Conservation (phyloP, 768 basidiomycete genomes). For the Trametes cinnabarina region DNA sequence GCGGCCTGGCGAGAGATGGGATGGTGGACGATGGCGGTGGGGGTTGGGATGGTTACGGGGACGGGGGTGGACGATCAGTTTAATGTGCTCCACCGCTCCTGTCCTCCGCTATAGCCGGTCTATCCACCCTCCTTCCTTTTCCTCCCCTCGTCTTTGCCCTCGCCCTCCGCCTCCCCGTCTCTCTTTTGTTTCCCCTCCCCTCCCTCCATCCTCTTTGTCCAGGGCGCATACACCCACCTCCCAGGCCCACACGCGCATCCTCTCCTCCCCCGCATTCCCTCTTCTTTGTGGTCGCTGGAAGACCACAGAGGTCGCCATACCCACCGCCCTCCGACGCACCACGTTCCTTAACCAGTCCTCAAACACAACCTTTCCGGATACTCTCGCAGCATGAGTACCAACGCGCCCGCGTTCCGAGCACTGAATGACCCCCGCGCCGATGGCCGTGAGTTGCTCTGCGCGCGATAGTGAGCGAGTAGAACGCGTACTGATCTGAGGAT, state of each 20-base stretch:
- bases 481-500: not conserved
- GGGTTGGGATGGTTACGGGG: slow-evolving; percentile 13
- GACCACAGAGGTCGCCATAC: slow-evolving; percentile 15
- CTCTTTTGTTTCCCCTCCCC: slow-evolving; percentile 2
- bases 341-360: slow-evolving; percentile 10
- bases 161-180: not conserved
- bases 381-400: not conserved
- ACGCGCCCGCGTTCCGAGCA: not conserved
- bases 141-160: slow-evolving; percentile 6
- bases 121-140: not conserved
- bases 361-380: not conserved
- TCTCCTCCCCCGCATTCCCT: not conserved
- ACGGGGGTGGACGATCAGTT: slow-evolving; percentile 6
- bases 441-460: not conserved
- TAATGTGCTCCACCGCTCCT: not conserved
- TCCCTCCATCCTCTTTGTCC: slow-evolving; percentile 5
- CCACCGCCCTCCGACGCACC: slow-evolving; percentile 1
- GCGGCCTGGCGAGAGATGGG: no score
- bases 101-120: not conserved
- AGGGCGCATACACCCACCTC: not conserved
- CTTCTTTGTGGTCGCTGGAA: slow-evolving; percentile 23
- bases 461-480: not conserved
- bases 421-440: slow-evolving; percentile 1
- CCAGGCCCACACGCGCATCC: slow-evolving; percentile 1
- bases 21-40: not conserved